Evolutionary conservation across 2,329 filamentous ascomycete species (phyloP).

Genomic region (Fusarium sacchari): DNA sequence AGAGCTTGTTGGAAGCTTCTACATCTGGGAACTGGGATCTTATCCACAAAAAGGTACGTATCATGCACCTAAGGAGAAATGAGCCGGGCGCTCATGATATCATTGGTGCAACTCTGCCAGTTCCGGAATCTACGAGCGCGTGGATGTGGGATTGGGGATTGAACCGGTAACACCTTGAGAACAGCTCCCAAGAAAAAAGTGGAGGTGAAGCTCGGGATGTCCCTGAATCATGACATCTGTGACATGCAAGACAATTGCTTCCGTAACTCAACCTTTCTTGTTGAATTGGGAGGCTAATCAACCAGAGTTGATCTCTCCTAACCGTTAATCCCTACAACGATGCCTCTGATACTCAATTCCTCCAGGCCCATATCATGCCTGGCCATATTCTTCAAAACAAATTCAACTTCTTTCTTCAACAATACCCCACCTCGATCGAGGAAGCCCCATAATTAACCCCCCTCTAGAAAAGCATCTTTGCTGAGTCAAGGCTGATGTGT

Average conservation of each 20-base stretch:
- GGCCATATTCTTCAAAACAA: not conserved
- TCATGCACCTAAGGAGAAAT: constrained; percentile 1
- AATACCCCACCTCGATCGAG: constrained; percentile 17
- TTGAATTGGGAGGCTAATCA: not conserved
- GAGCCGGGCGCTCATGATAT: constrained; percentile 15
- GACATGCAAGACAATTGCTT: not conserved
- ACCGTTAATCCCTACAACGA: not conserved
- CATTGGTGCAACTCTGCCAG: constrained; percentile 27
- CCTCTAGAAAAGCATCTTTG: not conserved
- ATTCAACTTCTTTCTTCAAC: not conserved
- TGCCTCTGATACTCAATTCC: not conserved
- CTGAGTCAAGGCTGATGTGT: constrained; percentile 37
- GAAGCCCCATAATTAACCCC: not conserved
- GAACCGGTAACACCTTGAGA: not conserved
- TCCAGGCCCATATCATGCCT: not conserved
- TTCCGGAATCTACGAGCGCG: constrained; percentile 20
- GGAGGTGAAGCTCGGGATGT: constrained; percentile 16
- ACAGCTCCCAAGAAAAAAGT: constrained; percentile 1
- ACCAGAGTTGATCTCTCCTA: not conserved
- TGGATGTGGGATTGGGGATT: constrained; percentile 2
- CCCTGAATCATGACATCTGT: constrained; percentile 6
- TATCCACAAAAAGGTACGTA: constrained; percentile 21
- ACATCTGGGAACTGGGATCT: not conserved
- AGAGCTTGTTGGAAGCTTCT: constrained; percentile 24
- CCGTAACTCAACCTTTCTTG: not conserved